Evolutionary conservation across 2,329 filamentous ascomycete species (phyloP).

Genomic region (Arthrobotrys megalospora): DNA sequence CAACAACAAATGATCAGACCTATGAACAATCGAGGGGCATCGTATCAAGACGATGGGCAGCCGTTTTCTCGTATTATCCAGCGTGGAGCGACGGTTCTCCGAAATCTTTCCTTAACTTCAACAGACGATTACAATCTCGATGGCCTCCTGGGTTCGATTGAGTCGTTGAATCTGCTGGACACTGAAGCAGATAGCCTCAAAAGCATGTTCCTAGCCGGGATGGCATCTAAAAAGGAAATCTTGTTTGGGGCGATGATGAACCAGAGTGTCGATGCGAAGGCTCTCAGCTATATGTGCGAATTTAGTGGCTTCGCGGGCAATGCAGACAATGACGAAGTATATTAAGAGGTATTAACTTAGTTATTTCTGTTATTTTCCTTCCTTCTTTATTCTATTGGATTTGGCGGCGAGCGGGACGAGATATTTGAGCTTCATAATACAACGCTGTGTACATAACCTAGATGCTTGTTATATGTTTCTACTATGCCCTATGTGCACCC

Average conservation of each 20-base stretch:
- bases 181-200: slow-evolving; percentile 68
- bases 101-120: slow-evolving; percentile 77
- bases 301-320: slow-evolving; percentile 45
- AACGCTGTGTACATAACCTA: background rate
- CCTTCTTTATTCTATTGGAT: background rate
- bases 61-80: slow-evolving; percentile 73
- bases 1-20: slow-evolving; percentile 71
- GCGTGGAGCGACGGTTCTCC: slow-evolving; percentile 78
- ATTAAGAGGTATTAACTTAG: background rate
- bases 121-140: slow-evolving; percentile 59
- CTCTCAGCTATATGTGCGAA: slow-evolving; percentile 53
- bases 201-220: slow-evolving; percentile 73
- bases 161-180: slow-evolving; percentile 48
- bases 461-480: too few relatives aligned
- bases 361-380: background rate
- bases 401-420: background rate
- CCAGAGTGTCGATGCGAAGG: slow-evolving; percentile 53
- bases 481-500: too few relatives aligned
- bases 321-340: slow-evolving; percentile 43
- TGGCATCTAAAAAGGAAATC: slow-evolving; percentile 77
- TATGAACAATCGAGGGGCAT: slow-evolving; percentile 66
- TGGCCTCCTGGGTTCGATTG: slow-evolving; percentile 70
- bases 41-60: slow-evolving; percentile 63
- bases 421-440: background rate
- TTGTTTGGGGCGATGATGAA: slow-evolving; percentile 77